Evolutionary conservation across 2,329 filamentous ascomycete species (phyloP).

Genomic region (Neurospora crassa): DNA sequence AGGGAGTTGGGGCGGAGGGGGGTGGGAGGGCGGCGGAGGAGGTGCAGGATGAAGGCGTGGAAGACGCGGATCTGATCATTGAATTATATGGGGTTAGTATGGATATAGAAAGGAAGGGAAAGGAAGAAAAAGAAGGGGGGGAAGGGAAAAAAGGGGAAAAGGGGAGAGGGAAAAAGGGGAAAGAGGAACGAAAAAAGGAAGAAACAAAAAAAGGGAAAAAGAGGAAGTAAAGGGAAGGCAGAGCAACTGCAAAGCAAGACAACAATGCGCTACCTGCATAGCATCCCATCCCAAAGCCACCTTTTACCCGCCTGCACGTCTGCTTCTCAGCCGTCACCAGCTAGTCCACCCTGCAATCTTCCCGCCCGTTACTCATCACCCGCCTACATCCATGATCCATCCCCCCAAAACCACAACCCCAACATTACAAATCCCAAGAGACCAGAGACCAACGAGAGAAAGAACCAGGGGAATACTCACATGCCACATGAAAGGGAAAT

Average conservation of each 20-base stretch:
- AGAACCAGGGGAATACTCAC: conserved; percentile 35
- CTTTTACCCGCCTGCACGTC: too few species aligned
- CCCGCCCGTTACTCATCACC: too few species aligned
- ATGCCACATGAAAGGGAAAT: conserved; percentile 66
- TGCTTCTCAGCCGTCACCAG: too few species aligned
- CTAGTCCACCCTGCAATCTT: too few species aligned
- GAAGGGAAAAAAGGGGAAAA: neutral
- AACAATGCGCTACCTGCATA: too few species aligned
- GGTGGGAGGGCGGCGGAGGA: conserved; percentile 8
- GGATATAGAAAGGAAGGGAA: neutral
- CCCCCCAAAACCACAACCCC: neutral
- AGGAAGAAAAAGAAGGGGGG: too few species aligned
- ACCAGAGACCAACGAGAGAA: neutral
- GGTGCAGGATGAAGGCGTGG: conserved; percentile 25
- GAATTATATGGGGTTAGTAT: too few species aligned
- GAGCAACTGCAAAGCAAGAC: too few species aligned
- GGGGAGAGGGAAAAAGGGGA: neutral
- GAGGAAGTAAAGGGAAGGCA: too few species aligned
- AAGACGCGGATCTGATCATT: conserved; percentile 22
- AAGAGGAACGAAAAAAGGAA: neutral
- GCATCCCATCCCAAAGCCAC: too few species aligned
- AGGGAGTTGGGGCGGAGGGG: conserved; percentile 22
- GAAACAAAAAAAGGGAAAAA: too few species aligned
- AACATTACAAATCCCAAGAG: neutral
- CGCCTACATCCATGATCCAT: too few species aligned